A percentile compares a stretch with the other conserved stretches of the same genome.
phyloP scores from a whole-genome alignment of 345 rosid genomes.

The Acer negundo region DNA sequence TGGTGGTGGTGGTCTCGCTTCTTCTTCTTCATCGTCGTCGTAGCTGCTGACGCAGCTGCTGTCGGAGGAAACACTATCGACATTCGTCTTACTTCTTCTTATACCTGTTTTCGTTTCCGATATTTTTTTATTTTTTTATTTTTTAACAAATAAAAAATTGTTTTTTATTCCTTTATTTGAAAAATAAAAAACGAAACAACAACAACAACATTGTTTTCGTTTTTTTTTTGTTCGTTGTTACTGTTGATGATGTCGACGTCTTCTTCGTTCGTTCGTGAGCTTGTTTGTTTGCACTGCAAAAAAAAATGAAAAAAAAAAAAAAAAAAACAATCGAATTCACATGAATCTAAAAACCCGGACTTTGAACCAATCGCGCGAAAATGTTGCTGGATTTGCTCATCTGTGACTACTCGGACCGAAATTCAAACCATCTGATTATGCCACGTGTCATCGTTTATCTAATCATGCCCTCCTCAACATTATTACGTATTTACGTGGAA shows the following conservation, averaged over 20 bases:
- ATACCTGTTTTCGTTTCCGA: too few species aligned
- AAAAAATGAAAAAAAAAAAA: background rate
- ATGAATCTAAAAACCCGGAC: constrained; percentile 3
- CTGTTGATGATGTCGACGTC: background rate
- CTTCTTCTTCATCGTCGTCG: background rate
- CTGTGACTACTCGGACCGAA: background rate
- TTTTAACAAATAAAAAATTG: too few species aligned
- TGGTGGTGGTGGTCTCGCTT: background rate
- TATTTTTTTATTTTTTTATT: too few species aligned
- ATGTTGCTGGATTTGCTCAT: background rate
- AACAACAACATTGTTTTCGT: background rate
- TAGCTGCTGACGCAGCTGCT: background rate
- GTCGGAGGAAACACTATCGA: background rate
- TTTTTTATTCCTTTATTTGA: background rate
- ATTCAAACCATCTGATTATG: background rate
- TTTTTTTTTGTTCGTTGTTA: background rate
- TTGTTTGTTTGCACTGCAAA: background rate
- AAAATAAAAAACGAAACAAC: background rate
- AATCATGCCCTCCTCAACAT: background rate
- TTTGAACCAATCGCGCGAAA: constrained; percentile 28
- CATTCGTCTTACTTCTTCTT: background rate
- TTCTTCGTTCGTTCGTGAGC: background rate
- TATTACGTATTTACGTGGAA: background rate
- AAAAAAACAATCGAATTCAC: background rate
- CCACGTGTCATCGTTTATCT: background rate